Evolutionary conservation across 345 rosid species (phyloP).

Genomic region (Linum usitatissimum): DNA sequence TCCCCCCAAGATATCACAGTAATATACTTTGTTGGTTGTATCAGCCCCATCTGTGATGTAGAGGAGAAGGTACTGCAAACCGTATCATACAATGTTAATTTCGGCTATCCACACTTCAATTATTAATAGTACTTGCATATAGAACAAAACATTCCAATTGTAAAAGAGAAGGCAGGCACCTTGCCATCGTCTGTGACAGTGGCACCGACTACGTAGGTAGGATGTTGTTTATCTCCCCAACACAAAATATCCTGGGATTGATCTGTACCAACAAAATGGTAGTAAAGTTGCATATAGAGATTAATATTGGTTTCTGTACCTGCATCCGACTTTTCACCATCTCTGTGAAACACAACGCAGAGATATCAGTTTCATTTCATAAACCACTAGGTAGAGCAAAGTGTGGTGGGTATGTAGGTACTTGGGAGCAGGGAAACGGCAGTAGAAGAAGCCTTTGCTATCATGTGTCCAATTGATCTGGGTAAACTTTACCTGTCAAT

Average conservation of each 20-base stretch:
- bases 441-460: constrained; percentile 73
- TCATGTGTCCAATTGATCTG: constrained; percentile 82
- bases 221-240: constrained; percentile 79
- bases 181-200: constrained; percentile 72
- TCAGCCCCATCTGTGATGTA: constrained; percentile 55
- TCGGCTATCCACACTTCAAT: no score
- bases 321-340: constrained; percentile 74
- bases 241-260: constrained; percentile 83
- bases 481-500: constrained; percentile 61
- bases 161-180: no score
- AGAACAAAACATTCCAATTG: no score
- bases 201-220: constrained; percentile 45
- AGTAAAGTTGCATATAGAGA: constrained; percentile 64
- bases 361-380: background rate
- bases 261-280: constrained; percentile 64
- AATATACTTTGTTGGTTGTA: constrained; percentile 72
- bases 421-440: constrained; percentile 83
- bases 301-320: constrained; percentile 88
- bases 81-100: background rate
- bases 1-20: constrained; percentile 62
- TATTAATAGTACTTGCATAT: no score
- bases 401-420: constrained; percentile 17
- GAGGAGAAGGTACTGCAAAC: constrained; percentile 54
- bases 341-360: constrained; percentile 30
- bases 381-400: background rate